Conservation (phyloP, 2,329 filamentous ascomycete species). For the Sporothrix brasiliensis region DNA sequence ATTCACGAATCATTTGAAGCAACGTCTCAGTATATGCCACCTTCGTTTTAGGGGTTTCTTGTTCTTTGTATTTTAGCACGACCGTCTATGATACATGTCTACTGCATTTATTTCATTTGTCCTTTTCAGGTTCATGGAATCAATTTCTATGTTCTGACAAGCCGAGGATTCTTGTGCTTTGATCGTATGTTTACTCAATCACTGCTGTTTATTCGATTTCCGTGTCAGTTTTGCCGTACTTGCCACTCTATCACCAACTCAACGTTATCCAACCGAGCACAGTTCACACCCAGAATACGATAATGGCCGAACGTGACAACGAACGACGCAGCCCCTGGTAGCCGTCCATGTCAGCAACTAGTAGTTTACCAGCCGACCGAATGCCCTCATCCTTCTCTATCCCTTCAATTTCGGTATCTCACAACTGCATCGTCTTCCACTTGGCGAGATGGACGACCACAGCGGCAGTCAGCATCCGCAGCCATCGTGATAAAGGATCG, state of each 20-base stretch:
- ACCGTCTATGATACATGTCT: neutral
- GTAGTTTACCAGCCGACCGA: too few relatives aligned
- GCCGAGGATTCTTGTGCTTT: neutral
- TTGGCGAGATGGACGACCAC: neutral
- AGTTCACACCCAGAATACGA: too few relatives aligned
- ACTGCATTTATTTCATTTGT: neutral
- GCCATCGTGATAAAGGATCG: neutral
- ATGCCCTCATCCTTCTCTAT: too few relatives aligned
- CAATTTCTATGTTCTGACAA: neutral
- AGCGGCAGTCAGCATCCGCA: neutral
- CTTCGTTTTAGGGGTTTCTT: neutral
- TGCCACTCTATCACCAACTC: too few relatives aligned
- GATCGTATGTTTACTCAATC: neutral
- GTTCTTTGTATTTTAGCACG: neutral
- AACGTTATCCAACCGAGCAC: too few relatives aligned
- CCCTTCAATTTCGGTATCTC: too few relatives aligned
- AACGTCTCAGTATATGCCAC: neutral
- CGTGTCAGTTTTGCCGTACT: too few relatives aligned
- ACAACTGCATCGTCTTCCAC: neutral
- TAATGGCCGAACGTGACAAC: too few relatives aligned
- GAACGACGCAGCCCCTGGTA: too few relatives aligned
- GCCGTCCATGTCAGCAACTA: too few relatives aligned
- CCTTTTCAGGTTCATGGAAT: neutral
- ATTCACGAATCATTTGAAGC: neutral
- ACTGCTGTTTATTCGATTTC: neutral